phyloP scores from a whole-genome alignment of 768 basidiomycete genomes.

The Chalciporus piperatus region DNA sequence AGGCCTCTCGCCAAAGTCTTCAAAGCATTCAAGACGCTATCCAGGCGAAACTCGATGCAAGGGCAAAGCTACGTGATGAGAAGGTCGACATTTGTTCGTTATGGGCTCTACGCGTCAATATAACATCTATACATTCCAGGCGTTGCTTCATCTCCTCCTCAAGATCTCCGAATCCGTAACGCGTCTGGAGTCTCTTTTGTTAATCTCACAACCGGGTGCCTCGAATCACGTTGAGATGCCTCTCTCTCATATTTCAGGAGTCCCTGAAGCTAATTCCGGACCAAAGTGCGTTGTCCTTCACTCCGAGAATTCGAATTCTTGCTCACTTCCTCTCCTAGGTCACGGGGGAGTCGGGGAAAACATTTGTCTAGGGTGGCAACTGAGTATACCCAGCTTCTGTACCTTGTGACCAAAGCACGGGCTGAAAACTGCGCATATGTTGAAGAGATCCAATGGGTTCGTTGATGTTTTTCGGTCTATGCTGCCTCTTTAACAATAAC shows the following conservation, averaged over 20 bases:
- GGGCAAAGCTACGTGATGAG: constrained; percentile 79
- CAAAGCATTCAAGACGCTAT: constrained; percentile 69
- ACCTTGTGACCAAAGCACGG: constrained; percentile 82
- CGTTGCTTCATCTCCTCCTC: constrained; percentile 80
- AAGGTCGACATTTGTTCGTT: constrained; percentile 45
- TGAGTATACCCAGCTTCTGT: constrained; percentile 91
- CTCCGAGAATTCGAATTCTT: not conserved
- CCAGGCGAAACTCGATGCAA: constrained; percentile 70
- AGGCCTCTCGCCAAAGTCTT: constrained; percentile 62
- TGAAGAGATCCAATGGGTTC: constrained; percentile 82
- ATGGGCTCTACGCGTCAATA: not conserved
- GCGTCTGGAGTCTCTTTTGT: constrained; percentile 82
- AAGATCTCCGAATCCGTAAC: constrained; percentile 91
- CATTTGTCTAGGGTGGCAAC: constrained; percentile 81
- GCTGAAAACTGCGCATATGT: constrained; percentile 77
- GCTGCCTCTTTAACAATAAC: constrained; percentile 7
- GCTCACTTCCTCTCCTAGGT: constrained; percentile 35
- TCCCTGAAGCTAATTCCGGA: constrained; percentile 35
- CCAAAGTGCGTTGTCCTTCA: constrained; percentile 29
- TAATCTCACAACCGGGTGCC: constrained; percentile 55
- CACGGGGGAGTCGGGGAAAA: constrained; percentile 66
- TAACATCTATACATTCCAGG: constrained; percentile 40
- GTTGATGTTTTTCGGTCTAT: constrained; percentile 25
- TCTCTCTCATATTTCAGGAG: constrained; percentile 28
- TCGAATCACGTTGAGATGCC: constrained; percentile 37